Base-by-base conservation (phyloP, 768 basidiomycete species). In the Auricularia heimuer region DNA sequence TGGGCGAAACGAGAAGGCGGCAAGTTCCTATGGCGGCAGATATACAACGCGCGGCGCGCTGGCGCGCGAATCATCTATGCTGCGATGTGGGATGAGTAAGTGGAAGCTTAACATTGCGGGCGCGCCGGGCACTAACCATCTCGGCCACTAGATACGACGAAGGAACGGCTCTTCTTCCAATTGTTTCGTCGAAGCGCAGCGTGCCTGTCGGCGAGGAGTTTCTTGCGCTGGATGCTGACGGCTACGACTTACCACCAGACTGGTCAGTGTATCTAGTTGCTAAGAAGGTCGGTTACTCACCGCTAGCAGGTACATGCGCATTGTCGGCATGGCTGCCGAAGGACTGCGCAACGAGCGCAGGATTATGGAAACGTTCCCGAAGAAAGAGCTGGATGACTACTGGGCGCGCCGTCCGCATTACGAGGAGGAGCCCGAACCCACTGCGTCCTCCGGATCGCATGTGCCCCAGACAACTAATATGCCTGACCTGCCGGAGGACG, bases 21-120 rank as follows among this genome's bases (percentile, higher is more conserved):
- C 1, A 81, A 79, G 35, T 92, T 92, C 73, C 71, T 94, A 60
- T 94, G 90, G 88, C 79, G 83, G 64, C 90, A 93, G 72, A 77
- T 93, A 4, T 83, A 81, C 76, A 87, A 92, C 70, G 86, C 85
- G 12, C 82, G 81, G 34, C 77, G 80, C 56, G 80, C 81, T 35
- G 85, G 87, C 35, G 85, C 82, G 6, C 81, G 83, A 21, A 86
- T 77, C 6, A 82, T 92, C 63, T 92, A 92, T 67, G 87, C 87
- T 29, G 89, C 90, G 6, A 92, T 92, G 90, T 92, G 91, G 89
- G 91, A 93, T 70, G 91, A 92, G 86, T 81, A 65, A 67, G 78
- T 75, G 3, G 21, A n/a, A 54, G 34, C 29, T 8, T 29, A 14
- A 10, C 24, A 12, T 21, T 33, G 6, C 8, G 3, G 8, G 24